Conservation (phyloP, 176 grass and related monocot species). For the sorghum (Sorghum bicolor) region DNA sequence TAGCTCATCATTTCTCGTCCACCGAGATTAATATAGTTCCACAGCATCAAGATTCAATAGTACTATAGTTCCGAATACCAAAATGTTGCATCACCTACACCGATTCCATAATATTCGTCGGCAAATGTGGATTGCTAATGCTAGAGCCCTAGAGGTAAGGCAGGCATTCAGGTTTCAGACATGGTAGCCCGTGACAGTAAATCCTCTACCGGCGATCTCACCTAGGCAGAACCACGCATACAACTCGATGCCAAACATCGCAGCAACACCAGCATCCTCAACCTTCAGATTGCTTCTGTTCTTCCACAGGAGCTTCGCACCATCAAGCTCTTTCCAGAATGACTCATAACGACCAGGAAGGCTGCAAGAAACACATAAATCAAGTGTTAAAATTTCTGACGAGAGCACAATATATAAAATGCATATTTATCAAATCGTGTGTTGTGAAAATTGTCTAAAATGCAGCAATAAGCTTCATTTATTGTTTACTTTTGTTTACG, state of each 20-base stretch:
- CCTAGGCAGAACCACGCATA: constrained; percentile 78
- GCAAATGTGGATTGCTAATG: background rate
- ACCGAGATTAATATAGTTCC: background rate
- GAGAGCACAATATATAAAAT: background rate
- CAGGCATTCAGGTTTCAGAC: constrained; percentile 37
- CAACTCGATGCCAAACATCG: constrained; percentile 80
- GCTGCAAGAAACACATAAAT: constrained; percentile 35
- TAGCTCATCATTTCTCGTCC: constrained; percentile 7
- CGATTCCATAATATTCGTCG: background rate
- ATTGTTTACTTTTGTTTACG: background rate
- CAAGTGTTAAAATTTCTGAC: background rate
- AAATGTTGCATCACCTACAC: background rate
- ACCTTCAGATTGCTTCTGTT: constrained; percentile 58
- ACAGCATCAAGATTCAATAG: background rate
- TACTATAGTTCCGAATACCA: background rate
- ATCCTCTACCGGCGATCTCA: constrained; percentile 76
- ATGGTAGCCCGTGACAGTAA: constrained; percentile 81
- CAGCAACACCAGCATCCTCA: constrained; percentile 67
- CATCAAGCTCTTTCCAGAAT: constrained; percentile 81
- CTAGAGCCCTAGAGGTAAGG: constrained; percentile 12
- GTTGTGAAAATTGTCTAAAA: background rate
- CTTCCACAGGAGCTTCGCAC: constrained; percentile 58
- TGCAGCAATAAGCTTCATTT: background rate
- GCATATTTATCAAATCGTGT: background rate
- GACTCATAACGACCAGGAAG: constrained; percentile 67